Percentiles rank a stretch among this genome's conserved stretches.
Evolutionary conservation across 2,329 filamentous ascomycete genomes (phyloP).

Genomic region (Claviceps sp.): DNA sequence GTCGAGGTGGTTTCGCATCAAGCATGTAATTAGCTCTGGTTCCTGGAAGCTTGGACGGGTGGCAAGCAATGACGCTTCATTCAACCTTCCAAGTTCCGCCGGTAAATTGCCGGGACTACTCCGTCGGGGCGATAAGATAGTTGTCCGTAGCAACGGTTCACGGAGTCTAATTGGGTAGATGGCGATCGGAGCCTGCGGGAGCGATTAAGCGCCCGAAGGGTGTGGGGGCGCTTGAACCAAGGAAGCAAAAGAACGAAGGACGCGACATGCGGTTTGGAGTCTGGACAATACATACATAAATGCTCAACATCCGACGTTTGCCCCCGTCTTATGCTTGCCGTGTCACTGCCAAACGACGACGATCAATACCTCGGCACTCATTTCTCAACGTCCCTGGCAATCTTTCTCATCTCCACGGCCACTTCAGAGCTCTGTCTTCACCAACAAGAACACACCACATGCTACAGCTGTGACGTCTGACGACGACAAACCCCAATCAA

Average conservation of each 20-base stretch:
- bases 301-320: too few species aligned
- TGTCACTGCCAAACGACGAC: too few species aligned
- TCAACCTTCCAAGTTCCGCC: background rate
- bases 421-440: background rate
- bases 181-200: background rate
- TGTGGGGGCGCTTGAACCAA: too few species aligned
- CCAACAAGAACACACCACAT: background rate
- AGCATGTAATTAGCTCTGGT: too few species aligned
- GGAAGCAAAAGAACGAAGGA: too few species aligned
- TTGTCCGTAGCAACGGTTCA: conserved; percentile 6
- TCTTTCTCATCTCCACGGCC: too few species aligned
- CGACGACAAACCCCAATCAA: conserved; percentile 22
- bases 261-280: too few species aligned
- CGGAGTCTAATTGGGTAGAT: background rate
- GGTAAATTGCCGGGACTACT: conserved; percentile 2
- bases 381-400: too few species aligned
- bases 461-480: background rate
- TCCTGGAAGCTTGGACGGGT: background rate
- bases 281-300: too few species aligned
- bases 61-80: conserved; percentile 3
- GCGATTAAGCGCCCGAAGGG: too few species aligned
- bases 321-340: too few species aligned
- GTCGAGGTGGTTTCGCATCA: background rate
- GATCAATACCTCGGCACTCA: too few species aligned
- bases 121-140: conserved; percentile 3